phyloP scores from a whole-genome alignment of 306 rosid species.

The Geum urbanum region DNA sequence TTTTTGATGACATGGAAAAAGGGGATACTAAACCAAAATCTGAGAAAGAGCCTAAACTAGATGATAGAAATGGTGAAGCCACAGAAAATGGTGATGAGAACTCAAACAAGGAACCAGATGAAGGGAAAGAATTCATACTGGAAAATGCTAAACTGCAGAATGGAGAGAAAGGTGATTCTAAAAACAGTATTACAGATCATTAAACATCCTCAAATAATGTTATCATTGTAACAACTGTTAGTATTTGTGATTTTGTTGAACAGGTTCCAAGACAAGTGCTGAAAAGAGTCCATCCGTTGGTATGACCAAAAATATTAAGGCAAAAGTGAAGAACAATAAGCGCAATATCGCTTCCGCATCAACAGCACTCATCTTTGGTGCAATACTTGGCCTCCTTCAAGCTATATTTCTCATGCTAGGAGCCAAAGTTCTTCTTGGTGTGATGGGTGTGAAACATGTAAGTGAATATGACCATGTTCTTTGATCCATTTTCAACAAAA shows the following conservation, averaged over 20 bases:
- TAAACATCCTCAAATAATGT: neutral
- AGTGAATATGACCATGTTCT: slow-evolving; percentile 20
- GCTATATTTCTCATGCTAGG: slow-evolving; percentile 60
- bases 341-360: slow-evolving; percentile 80
- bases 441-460: slow-evolving; percentile 83
- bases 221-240: neutral
- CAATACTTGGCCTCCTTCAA: slow-evolving; percentile 75
- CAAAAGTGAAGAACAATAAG: slow-evolving; percentile 41
- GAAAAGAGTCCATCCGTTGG: slow-evolving; percentile 23
- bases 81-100: slow-evolving; percentile 20
- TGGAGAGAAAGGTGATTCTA: slow-evolving; percentile 6
- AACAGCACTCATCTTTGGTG: slow-evolving; percentile 85
- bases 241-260: slow-evolving; percentile 13
- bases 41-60: slow-evolving; percentile 10
- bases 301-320: slow-evolving; percentile 22
- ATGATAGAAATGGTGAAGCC: slow-evolving; percentile 11
- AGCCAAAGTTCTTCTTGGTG: slow-evolving; percentile 64
- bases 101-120: neutral
- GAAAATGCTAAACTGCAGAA: neutral
- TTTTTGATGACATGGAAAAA: slow-evolving; percentile 48
- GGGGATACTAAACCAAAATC: slow-evolving; percentile 31
- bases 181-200: neutral
- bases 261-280: slow-evolving; percentile 31
- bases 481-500: neutral
- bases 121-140: neutral